These are phyloP conservation scores for Debaryomycetaceae sp. DNA, from an alignment of 1,139 yeast genomes.

Conservation along the genomic window DNA sequence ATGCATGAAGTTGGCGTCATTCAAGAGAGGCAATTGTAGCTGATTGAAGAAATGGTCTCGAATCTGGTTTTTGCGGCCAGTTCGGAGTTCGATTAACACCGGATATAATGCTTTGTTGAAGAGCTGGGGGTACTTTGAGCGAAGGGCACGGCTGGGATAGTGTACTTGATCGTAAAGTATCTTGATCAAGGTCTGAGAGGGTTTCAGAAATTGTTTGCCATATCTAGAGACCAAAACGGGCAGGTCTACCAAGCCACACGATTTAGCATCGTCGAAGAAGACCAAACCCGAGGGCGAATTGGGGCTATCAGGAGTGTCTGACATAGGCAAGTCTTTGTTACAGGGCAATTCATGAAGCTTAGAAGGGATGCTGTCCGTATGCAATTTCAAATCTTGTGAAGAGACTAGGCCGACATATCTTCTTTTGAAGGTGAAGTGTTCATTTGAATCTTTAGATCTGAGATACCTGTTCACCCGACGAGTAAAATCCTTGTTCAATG, in stretches of 20 bases:
- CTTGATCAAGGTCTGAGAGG: constrained; percentile 1
- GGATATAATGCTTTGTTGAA: constrained; percentile 14
- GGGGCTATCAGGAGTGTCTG: neutral
- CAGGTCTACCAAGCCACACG: neutral
- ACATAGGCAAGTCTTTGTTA: neutral
- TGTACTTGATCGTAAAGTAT: constrained; percentile 9
- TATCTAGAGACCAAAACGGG: neutral
- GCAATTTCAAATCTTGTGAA: constrained; percentile 1
- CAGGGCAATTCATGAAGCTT: neutral
- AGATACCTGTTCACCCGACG: constrained; percentile 11
- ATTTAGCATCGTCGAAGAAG: neutral
- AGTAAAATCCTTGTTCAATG: constrained; percentile 17
- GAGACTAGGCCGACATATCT: constrained; percentile 20
- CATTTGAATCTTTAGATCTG: constrained; percentile 2
- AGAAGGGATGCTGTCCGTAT: neutral
- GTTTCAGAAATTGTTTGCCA: neutral
- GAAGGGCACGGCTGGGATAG: constrained; percentile 5
- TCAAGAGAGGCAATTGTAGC: constrained; percentile 17
- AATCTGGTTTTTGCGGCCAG: constrained; percentile 27
- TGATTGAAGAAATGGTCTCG: constrained; percentile 22
- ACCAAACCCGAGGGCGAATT: neutral
- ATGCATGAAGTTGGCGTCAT: constrained; percentile 20
- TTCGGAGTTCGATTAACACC: constrained; percentile 16
- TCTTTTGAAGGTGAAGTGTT: constrained; percentile 10
- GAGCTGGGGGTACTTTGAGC: constrained; percentile 11